Evolutionary conservation across 352 stramenopile genomes (phyloP).

Genomic region (Globisporangium ultimum): DNA sequence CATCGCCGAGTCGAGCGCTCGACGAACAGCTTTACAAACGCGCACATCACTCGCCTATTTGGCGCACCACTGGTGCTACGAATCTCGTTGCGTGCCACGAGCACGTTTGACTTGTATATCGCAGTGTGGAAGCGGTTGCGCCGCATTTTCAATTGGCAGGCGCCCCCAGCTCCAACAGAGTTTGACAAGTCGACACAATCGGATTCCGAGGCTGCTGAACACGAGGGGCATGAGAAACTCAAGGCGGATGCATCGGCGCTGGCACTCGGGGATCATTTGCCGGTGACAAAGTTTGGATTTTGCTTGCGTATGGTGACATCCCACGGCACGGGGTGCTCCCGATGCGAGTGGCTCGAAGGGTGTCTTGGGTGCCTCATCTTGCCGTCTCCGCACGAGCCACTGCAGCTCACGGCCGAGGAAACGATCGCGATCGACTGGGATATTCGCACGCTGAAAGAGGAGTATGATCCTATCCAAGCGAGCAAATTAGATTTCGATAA

Average conservation of each 20-base stretch:
- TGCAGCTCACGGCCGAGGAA: slow-evolving; percentile 65
- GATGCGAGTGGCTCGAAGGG: slow-evolving; percentile 86
- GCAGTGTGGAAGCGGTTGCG: slow-evolving; percentile 72
- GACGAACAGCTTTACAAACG: slow-evolving; percentile 77
- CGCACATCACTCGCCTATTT: slow-evolving; percentile 77
- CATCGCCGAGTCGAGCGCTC: slow-evolving; percentile 82
- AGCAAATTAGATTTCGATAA: slow-evolving; percentile 75
- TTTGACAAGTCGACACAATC: slow-evolving; percentile 8
- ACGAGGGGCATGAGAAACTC: slow-evolving; percentile 13
- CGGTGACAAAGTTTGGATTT: slow-evolving; percentile 77
- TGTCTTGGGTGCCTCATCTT: slow-evolving; percentile 83
- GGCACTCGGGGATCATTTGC: slow-evolving; percentile 62
- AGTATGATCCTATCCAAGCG: slow-evolving; percentile 83
- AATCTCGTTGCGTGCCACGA: slow-evolving; percentile 60
- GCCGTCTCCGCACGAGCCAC: slow-evolving; percentile 36
- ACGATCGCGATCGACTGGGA: slow-evolving; percentile 90
- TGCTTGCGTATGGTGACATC: slow-evolving; percentile 79
- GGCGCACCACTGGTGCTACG: slow-evolving; percentile 69
- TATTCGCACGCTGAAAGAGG: slow-evolving; percentile 80
- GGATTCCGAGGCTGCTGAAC: too few relatives aligned
- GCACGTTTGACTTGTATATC: slow-evolving; percentile 74
- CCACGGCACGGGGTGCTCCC: slow-evolving; percentile 77
- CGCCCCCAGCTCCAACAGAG: slow-evolving; percentile 33
- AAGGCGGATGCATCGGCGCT: slow-evolving; percentile 51
- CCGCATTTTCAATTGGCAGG: slow-evolving; percentile 84